phyloP scores from a whole-genome alignment of 108 stramenopile genomes.

The Nitzschia sp. region DNA sequence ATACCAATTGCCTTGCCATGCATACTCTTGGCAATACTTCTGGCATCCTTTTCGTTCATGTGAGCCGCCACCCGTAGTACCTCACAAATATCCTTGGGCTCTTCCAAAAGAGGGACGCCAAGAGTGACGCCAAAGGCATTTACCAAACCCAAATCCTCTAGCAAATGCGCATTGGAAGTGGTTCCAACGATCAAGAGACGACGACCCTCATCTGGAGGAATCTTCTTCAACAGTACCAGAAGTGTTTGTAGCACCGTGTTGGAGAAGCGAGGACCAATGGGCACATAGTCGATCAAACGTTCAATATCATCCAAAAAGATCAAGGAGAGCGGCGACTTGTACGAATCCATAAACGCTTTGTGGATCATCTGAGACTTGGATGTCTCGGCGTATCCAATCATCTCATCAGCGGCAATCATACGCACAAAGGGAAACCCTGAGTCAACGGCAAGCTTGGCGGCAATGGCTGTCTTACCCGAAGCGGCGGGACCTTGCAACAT shows the following conservation, averaged over 20 bases:
- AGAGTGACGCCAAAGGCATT: slow-evolving; percentile 91
- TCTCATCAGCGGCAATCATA: slow-evolving; percentile 95
- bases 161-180: slow-evolving; percentile 79
- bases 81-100: slow-evolving; percentile 75
- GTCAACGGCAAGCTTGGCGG: slow-evolving; percentile 91
- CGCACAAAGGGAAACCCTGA: slow-evolving; percentile 95
- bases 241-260: slow-evolving; percentile 97
- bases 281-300: slow-evolving; percentile 96
- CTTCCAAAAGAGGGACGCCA: slow-evolving; percentile 80
- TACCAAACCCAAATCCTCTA: slow-evolving; percentile 91
- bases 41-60: slow-evolving; percentile 72
- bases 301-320: slow-evolving; percentile 99
- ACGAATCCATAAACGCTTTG: slow-evolving; percentile 95
- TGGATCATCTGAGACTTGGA: slow-evolving; percentile 89
- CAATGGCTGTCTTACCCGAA: slow-evolving; percentile 96
- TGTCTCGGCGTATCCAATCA: slow-evolving; percentile 91
- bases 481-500: slow-evolving; percentile 82
- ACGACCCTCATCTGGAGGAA: slow-evolving; percentile 87
- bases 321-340: slow-evolving; percentile 93
- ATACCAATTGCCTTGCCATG: slow-evolving; percentile 91
- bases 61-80: slow-evolving; percentile 86
- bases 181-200: slow-evolving; percentile 93
- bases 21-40: slow-evolving; percentile 85
- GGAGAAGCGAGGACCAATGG: slow-evolving; percentile 95
- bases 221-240: slow-evolving; percentile 94